Percentiles rank a stretch among this genome's conserved stretches.
These are phyloP conservation scores for Xylariomycetidae sp. DNA, from an alignment of 2,329 filamentous ascomycete species.

Conservation along the genomic window DNA sequence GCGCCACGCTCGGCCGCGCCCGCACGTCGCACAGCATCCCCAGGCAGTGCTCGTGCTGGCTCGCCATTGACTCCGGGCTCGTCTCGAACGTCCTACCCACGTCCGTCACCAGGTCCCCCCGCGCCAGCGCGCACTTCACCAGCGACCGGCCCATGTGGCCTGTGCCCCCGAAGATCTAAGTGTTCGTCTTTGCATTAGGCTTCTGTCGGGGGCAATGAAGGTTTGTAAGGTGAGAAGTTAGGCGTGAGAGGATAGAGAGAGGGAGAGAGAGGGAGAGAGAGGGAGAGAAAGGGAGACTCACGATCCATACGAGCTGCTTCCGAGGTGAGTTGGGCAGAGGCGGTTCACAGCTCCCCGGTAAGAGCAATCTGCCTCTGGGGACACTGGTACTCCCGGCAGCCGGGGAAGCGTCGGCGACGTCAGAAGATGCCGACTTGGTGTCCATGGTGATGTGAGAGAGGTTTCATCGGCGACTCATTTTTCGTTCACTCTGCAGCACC, in stretches of 20 bases:
- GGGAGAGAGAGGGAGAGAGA: slow-evolving; percentile 5
- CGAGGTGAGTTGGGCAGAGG: slow-evolving; percentile 65
- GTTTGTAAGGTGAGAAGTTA: slow-evolving; percentile 6
- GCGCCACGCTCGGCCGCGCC: slow-evolving; percentile 69
- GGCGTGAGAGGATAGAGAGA: slow-evolving; percentile 2
- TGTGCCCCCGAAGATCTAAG: slow-evolving; percentile 95
- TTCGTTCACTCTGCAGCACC: no score
- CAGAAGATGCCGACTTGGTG: slow-evolving; percentile 19
- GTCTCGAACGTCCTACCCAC: slow-evolving; percentile 82
- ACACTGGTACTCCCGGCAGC: slow-evolving; percentile 19
- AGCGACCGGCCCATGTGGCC: slow-evolving; percentile 93
- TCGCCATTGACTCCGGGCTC: slow-evolving; percentile 64
- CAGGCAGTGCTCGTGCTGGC: slow-evolving; percentile 67
- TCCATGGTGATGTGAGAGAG: no score
- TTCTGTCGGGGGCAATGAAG: no score
- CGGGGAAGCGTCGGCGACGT: slow-evolving; percentile 21
- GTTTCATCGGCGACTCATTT: no score
- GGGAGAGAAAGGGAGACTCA: slow-evolving; percentile 38
- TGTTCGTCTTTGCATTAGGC: no score
- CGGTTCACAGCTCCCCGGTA: slow-evolving; percentile 84
- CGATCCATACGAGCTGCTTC: slow-evolving; percentile 83
- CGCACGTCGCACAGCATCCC: slow-evolving; percentile 88
- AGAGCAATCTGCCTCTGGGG: slow-evolving; percentile 44
- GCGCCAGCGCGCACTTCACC: slow-evolving; percentile 73
- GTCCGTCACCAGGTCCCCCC: slow-evolving; percentile 79